Conservation (phyloP, 139 green algal genomes). For the Chlamydomonas eustigma region DNA sequence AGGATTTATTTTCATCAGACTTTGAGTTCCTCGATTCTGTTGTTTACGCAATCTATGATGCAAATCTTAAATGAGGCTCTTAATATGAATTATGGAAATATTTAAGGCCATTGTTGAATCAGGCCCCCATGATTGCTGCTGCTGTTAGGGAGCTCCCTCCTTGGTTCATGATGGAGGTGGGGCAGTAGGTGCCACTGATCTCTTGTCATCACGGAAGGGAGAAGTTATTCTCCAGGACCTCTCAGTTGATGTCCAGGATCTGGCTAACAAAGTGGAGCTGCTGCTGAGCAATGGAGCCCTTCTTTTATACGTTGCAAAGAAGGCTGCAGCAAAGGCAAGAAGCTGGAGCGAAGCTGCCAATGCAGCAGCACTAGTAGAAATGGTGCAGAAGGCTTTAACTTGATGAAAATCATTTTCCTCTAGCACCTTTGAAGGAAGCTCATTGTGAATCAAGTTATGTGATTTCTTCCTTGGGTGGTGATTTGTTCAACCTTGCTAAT, state of each 20-base stretch:
- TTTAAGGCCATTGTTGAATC: too few relatives aligned
- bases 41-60: too few relatives aligned
- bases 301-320: slow-evolving; percentile 10
- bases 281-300: slow-evolving; percentile 14
- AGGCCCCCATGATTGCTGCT: too few relatives aligned
- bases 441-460: too few relatives aligned
- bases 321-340: slow-evolving; percentile 32
- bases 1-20: too few relatives aligned
- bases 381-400: too few relatives aligned
- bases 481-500: too few relatives aligned
- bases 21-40: too few relatives aligned
- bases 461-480: too few relatives aligned
- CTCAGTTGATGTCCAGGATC: neutral
- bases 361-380: slow-evolving; percentile 31
- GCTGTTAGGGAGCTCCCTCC: slow-evolving; percentile 58
- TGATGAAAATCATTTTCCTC: too few relatives aligned
- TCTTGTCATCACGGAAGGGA: slow-evolving; percentile 31
- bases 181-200: slow-evolving; percentile 58
- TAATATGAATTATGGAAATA: too few relatives aligned
- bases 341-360: slow-evolving; percentile 56
- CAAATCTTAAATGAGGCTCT: neutral
- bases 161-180: slow-evolving; percentile 47
- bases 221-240: slow-evolving; percentile 52
- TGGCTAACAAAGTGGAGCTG: slow-evolving; percentile 29
- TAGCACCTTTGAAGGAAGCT: too few relatives aligned